Evolutionary conservation across 306 rosid species (phyloP).

Genomic region (Casuarina cunninghamiana): DNA sequence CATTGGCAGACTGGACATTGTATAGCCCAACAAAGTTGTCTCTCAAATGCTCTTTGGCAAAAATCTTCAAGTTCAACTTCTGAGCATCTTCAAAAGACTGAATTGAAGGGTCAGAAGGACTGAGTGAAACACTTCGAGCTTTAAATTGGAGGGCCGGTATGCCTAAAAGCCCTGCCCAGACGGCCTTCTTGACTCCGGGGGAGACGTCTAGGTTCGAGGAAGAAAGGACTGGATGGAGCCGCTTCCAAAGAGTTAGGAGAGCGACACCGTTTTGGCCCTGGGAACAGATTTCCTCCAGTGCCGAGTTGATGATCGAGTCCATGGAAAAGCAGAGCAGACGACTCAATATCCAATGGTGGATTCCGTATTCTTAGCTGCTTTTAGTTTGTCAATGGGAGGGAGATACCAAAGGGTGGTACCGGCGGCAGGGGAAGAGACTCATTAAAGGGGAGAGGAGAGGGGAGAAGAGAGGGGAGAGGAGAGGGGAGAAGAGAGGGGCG

Average conservation of each 20-base stretch:
- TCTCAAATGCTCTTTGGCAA: constrained; percentile 46
- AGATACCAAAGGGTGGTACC: background rate
- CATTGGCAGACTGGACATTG: constrained; percentile 48
- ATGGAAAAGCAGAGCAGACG: constrained; percentile 20
- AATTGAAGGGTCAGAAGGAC: constrained; percentile 39
- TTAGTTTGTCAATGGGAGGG: background rate
- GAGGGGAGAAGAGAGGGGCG: background rate
- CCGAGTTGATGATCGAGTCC: constrained; percentile 44
- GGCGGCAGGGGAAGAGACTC: background rate
- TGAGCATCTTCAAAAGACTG: constrained; percentile 52
- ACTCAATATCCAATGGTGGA: background rate
- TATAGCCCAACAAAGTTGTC: constrained; percentile 78
- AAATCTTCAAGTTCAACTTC: constrained; percentile 45
- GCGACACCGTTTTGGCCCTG: constrained; percentile 39
- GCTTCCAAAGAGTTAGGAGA: constrained; percentile 42
- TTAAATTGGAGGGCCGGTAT: constrained; percentile 64
- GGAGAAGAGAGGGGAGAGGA: background rate
- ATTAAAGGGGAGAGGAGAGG: background rate
- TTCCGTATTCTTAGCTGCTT: background rate
- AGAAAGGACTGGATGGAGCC: constrained; percentile 37
- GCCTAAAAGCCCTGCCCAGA: constrained; percentile 63
- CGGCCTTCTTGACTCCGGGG: constrained; percentile 41
- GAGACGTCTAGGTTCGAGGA: constrained; percentile 46
- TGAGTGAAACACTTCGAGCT: constrained; percentile 13
- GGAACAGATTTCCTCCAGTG: constrained; percentile 52